Base-by-base conservation (phyloP, 345 rosid genomes). In the Barbarea vulgaris region DNA sequence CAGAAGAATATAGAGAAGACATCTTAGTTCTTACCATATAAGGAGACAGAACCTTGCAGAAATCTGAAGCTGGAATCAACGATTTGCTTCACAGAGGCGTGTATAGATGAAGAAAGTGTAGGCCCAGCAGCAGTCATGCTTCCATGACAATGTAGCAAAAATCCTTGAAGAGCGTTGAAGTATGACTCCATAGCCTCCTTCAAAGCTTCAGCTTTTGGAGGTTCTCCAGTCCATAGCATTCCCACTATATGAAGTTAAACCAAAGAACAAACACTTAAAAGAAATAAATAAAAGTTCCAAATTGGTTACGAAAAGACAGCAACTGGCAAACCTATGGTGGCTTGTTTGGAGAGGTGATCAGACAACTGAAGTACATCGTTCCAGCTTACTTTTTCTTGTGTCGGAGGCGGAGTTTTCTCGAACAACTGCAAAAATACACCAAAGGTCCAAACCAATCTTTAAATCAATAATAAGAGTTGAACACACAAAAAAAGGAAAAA, bases 221-320 rank as follows among this genome's bases (percentile, higher is more conserved):
- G 61, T 67, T 86, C 85, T 61, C 88, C 97, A 58, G 65, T 83
- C 97, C 97, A 93, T 72, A 93, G 82, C 97, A 93, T 86, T 77
- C 97, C 98, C 52, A 81, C 93, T 93, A 30, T 1, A 39, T 39
- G 11, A 7, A 61, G 5, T 34, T 17, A 28, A 51, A 15, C 3
- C 28, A 50, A 13, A 17, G 5, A 44, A 19, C 4, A 52, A 19
- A 9, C 17, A 57, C 3, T 21, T 70, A 5, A 44, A 69, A 69
- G 5, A 56, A n/a, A 33, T 0, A 44, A 2, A 13, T 5, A 2
- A 51, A 9, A 48, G 14, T 10, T 14, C 13, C 6, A 67, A 37
- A 27, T 64, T 17, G 2, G 17, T 24, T 39, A 39, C 14, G 5
- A n/a, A 25, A 63, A 25, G 52, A 63, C 68, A 42, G 9, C 14